Evolutionary conservation across 108 stramenopile genomes (phyloP).

Genomic region (Chaetoceros muelleri): DNA sequence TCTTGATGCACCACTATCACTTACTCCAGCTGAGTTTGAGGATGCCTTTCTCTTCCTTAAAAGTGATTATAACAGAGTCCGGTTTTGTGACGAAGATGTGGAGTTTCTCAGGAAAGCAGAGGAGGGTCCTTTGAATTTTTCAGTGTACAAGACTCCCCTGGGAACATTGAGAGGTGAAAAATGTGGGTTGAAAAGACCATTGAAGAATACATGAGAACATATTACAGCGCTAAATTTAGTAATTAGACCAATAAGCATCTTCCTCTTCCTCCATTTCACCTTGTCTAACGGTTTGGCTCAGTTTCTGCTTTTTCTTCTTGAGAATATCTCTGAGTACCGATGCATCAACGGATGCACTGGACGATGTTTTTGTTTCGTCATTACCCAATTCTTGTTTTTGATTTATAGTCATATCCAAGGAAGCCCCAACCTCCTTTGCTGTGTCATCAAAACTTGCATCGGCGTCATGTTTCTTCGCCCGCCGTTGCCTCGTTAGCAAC

Average conservation of each 20-base stretch:
- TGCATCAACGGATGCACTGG: too few relatives aligned
- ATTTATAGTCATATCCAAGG: too few relatives aligned
- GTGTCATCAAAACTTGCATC: too few relatives aligned
- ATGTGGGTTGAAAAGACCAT: background rate
- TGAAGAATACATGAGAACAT: background rate
- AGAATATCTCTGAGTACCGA: background rate
- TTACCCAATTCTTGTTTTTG: too few relatives aligned
- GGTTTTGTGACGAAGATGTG: conserved; percentile 35
- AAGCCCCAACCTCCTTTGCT: too few relatives aligned
- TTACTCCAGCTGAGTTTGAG: conserved; percentile 27
- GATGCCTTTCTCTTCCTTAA: conserved; percentile 30
- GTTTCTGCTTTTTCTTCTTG: background rate
- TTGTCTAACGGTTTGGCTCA: background rate
- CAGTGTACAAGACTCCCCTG: conserved; percentile 14
- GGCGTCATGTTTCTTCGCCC: too few relatives aligned
- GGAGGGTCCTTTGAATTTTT: conserved; percentile 21
- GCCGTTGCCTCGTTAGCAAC: too few relatives aligned
- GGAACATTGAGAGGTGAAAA: conserved; percentile 14
- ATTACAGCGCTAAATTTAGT: too few relatives aligned
- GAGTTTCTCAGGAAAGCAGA: conserved; percentile 21
- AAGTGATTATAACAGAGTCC: conserved; percentile 11
- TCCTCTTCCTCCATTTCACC: too few relatives aligned
- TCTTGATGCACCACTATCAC: conserved; percentile 29
- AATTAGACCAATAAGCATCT: background rate
- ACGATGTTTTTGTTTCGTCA: too few relatives aligned